A percentile compares a stretch with the other conserved stretches of the same genome.
Evolutionary conservation across 495 filamentous ascomycete species (phyloP).

Genomic region (Pyrenula massariospora): DNA sequence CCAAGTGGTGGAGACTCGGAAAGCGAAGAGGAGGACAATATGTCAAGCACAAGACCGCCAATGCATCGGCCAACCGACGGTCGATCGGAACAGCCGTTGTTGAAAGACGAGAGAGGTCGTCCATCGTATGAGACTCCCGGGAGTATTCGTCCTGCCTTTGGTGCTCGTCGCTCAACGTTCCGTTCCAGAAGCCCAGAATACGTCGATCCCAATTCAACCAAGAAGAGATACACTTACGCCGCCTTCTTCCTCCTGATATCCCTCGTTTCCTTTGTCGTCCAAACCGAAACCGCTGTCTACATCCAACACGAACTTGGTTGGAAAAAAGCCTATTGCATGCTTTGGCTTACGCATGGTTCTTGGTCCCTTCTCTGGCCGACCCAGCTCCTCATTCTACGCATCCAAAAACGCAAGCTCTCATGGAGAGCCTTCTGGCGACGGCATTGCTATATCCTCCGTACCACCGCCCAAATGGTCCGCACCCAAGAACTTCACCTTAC

Average conservation of each 20-base stretch:
- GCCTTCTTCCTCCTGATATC: slow-evolving; percentile 69
- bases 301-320: slow-evolving; percentile 80
- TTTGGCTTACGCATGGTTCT: slow-evolving; percentile 88
- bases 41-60: slow-evolving; percentile 29
- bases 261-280: slow-evolving; percentile 70
- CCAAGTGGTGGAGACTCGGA: background rate
- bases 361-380: slow-evolving; percentile 82
- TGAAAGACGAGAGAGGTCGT: slow-evolving; percentile 44
- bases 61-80: slow-evolving; percentile 37
- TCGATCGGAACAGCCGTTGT: slow-evolving; percentile 40
- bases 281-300: slow-evolving; percentile 91
- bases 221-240: slow-evolving; percentile 75
- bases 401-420: slow-evolving; percentile 57
- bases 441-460: slow-evolving; percentile 60
- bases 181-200: slow-evolving; percentile 47
- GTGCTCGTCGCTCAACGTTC: slow-evolving; percentile 44
- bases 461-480: slow-evolving; percentile 80
- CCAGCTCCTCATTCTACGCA: slow-evolving; percentile 67
- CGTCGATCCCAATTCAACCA: slow-evolving; percentile 48
- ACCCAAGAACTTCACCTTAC: slow-evolving; percentile 49
- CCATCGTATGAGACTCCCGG: slow-evolving; percentile 19
- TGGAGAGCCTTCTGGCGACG: slow-evolving; percentile 84
- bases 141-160: slow-evolving; percentile 24
- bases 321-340: slow-evolving; percentile 97
- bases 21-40: slow-evolving; percentile 24